Evolutionary conservation across 2,329 filamentous ascomycete genomes (phyloP).

Genomic region (Fusarium lateritium): DNA sequence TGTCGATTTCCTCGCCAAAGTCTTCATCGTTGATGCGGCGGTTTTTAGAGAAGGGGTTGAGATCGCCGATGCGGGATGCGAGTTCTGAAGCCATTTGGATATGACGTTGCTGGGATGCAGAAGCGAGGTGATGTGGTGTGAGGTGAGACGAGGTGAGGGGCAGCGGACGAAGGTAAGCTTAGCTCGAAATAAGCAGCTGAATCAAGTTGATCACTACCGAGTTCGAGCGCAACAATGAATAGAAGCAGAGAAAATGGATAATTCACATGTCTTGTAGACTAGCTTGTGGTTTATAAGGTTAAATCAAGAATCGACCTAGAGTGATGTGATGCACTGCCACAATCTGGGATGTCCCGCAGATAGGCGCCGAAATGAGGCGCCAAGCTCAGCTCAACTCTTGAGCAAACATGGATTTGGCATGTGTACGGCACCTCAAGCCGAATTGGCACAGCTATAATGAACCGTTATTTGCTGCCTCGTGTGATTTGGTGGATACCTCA

Average conservation of each 20-base stretch:
- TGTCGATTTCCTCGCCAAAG: constrained; percentile 52
- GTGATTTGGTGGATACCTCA: constrained; percentile 34
- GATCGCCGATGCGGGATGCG: constrained; percentile 46
- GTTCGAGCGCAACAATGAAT: no score
- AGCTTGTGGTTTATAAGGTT: neutral
- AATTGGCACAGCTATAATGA: constrained; percentile 27
- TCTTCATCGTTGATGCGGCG: constrained; percentile 53
- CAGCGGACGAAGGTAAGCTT: constrained; percentile 28
- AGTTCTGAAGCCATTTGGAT: constrained; percentile 47
- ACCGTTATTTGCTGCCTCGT: constrained; percentile 34
- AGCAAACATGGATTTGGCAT: constrained; percentile 14
- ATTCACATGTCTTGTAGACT: neutral
- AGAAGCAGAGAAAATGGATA: neutral
- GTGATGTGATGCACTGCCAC: constrained; percentile 31
- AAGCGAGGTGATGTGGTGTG: constrained; percentile 16
- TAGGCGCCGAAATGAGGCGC: constrained; percentile 3
- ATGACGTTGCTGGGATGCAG: constrained; percentile 20
- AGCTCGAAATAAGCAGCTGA: constrained; percentile 9
- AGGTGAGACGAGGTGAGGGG: constrained; percentile 40
- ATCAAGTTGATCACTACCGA: neutral
- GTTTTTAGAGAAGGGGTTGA: constrained; percentile 53
- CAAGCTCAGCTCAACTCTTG: constrained; percentile 17
- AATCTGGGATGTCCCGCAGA: constrained; percentile 5
- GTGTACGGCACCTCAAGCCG: constrained; percentile 30
- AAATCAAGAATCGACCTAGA: constrained; percentile 18